Conservation (phyloP, 2,329 filamentous ascomycete genomes). For the Camillea tinctor region DNA sequence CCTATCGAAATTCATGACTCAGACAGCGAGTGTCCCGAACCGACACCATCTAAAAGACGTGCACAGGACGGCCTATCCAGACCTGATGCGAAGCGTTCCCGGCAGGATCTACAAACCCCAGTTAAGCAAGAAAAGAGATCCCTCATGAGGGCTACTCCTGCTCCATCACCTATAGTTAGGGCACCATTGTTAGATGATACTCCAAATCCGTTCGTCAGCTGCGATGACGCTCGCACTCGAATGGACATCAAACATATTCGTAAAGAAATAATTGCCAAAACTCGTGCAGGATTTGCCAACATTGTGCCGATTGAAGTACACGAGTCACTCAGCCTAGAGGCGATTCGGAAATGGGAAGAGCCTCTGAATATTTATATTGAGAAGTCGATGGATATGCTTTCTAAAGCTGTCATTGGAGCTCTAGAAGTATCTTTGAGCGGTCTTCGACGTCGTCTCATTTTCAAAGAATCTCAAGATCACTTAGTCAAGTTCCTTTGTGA, state of each 20-base stretch:
- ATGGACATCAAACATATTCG: constrained; percentile 44
- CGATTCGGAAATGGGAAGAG: constrained; percentile 53
- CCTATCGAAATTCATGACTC: constrained; percentile 18
- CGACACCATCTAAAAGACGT: not conserved
- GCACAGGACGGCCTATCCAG: not conserved
- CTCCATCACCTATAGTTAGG: not conserved
- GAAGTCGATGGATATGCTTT: constrained; percentile 35
- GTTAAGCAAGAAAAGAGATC: not conserved
- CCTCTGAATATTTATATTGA: constrained; percentile 45
- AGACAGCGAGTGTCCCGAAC: constrained; percentile 23
- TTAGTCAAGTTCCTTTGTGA: constrained; percentile 42
- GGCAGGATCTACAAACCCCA: constrained; percentile 3
- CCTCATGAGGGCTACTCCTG: not conserved
- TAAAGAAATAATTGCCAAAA: constrained; percentile 50
- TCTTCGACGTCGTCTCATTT: constrained; percentile 46
- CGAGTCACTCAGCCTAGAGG: constrained; percentile 51
- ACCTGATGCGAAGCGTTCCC: not conserved
- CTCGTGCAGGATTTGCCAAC: constrained; percentile 53
- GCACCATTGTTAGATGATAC: not conserved
- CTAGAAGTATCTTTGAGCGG: constrained; percentile 44
- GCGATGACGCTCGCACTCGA: not conserved
- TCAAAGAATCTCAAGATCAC: constrained; percentile 40
- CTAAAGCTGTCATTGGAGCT: constrained; percentile 42
- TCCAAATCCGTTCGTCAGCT: not conserved
- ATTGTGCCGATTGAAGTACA: constrained; percentile 58